Evolutionary conservation across 1,284 basidiomycete species (phyloP), one percentile per base, ranked within the genome.

Genomic region (Rhodotorula sp.): DNA sequence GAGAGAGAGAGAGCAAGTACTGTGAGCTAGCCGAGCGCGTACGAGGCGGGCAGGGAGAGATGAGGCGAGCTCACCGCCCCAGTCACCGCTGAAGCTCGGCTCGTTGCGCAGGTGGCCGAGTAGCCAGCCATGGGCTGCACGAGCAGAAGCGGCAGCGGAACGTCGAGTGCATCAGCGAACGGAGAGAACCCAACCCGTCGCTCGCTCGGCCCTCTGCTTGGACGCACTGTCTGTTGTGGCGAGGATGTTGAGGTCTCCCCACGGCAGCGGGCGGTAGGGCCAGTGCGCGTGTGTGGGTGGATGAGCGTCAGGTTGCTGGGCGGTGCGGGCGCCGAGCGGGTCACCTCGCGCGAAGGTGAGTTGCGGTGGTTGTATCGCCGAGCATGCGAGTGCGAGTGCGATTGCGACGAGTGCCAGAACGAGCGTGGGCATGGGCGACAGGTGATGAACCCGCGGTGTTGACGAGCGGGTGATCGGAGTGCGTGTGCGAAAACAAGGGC

Each of bases 221-320:
- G 34, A 59, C 69, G 27, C 51, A 70, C 68, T 71, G 44, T 75
- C 74, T 20, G 71, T 73, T 3, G 76, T 77, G 5, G 56, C 49
- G 32, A 78, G 46, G 48, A 78, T 59, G 59, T 78, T 76, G 54
- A 78, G 62, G 4, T 77, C 74, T 22, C 73, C 73, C 77, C 77
- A 78, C 2, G 73, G 74, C 2, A 78, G 63, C 4, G 57, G 51
- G 19, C 73, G 55, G 32, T 74, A 74, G 24, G 77, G 77, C 51
- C 51, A 64, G 51, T 68, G 7, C 71, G 36, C n/a, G 29, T 1
- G 71, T 66, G 11, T 55, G n/a, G 1, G 59, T 34, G 17, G 71
- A 66, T 44, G 3, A 8, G 39, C 39, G 39, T 59, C 73, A 27
- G 73, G 73, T 59, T 74, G 70, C 61, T 72, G 73, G 22, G 29